Percentiles rank a stretch among this genome's conserved stretches.
These are phyloP conservation scores for Hypholoma sublateritium DNA, from an alignment of 768 basidiomycete genomes.

Conservation along the genomic window DNA sequence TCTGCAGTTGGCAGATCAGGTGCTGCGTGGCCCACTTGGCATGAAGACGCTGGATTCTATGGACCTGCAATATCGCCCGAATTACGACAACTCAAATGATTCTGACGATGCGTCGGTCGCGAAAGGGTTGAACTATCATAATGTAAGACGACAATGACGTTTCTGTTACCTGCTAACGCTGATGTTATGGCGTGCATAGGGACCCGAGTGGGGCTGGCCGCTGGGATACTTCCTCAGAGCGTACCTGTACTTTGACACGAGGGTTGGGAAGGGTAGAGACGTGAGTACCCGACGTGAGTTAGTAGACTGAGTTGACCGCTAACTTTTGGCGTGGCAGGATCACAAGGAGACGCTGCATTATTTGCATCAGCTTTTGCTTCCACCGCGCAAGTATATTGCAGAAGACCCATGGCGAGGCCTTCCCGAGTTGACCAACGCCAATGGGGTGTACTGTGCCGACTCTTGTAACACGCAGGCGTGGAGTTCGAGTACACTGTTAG, in stretches of 20 bases:
- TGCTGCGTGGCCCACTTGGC: conserved; percentile 85
- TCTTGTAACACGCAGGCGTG: conserved; percentile 96
- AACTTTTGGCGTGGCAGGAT: conserved; percentile 49
- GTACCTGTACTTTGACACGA: conserved; percentile 84
- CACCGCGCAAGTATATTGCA: conserved; percentile 71
- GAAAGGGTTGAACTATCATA: conserved; percentile 94
- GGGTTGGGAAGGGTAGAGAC: conserved; percentile 63
- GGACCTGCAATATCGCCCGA: conserved; percentile 87
- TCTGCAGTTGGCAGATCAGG: conserved; percentile 74
- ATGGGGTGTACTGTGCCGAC: conserved; percentile 81
- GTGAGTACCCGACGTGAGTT: conserved; percentile 39
- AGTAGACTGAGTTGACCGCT: conserved; percentile 1
- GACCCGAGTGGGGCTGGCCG: conserved; percentile 95
- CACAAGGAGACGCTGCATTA: conserved; percentile 72
- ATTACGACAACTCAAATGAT: conserved; percentile 95
- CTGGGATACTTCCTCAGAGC: conserved; percentile 94
- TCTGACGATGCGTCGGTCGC: conserved; percentile 79
- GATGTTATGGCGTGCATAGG: conserved; percentile 43
- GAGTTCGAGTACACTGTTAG: conserved; percentile 91
- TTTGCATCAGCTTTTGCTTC: conserved; percentile 71
- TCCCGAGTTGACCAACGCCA: conserved; percentile 88
- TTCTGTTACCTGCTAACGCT: neutral
- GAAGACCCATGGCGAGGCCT: conserved; percentile 90
- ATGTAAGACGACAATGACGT: conserved; percentile 45
- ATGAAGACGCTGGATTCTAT: conserved; percentile 93